Percentiles rank a stretch among this genome's conserved stretches.
These are phyloP conservation scores for Aspergillus flavus DNA, from an alignment of 2,329 filamentous ascomycete species.

Conservation along the genomic window DNA sequence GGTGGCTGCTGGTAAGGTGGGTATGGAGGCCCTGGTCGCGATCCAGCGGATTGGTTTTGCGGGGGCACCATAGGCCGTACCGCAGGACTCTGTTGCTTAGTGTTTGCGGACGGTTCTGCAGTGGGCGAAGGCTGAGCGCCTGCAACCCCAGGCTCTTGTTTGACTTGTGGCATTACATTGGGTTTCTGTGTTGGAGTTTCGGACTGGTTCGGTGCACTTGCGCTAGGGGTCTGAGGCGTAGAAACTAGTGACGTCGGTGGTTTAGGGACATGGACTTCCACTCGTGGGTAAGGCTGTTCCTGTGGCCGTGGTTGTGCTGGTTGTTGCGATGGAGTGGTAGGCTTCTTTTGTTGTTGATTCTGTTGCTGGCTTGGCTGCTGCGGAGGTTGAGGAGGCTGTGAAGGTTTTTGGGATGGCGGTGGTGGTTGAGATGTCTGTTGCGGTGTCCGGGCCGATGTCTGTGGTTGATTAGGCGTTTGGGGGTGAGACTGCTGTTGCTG, in stretches of 20 bases:
- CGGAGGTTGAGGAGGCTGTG: conserved; percentile 12
- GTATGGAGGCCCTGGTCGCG: conserved; percentile 32
- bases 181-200: conserved; percentile 22
- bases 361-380: conserved; percentile 12
- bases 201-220: conserved; percentile 10
- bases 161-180: conserved; percentile 25
- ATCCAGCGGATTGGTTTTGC: conserved; percentile 22
- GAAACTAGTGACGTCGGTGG: conserved; percentile 5
- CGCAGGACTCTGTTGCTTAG: conserved; percentile 26
- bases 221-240: conserved; percentile 8
- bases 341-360: conserved; percentile 6
- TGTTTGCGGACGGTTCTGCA: conserved; percentile 6
- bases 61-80: conserved; percentile 27
- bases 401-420: conserved; percentile 12
- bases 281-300: conserved; percentile 17
- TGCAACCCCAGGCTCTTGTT: conserved; percentile 30
- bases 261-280: conserved; percentile 27
- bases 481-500: conserved; percentile 30
- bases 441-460: conserved; percentile 21
- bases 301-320: conserved; percentile 12
- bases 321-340: conserved; percentile 8
- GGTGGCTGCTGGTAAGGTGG: conserved; percentile 35
- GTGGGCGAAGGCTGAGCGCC: conserved; percentile 13
- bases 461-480: conserved; percentile 21
- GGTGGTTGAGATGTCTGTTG: conserved; percentile 17